These are phyloP conservation scores for Aspergillus arachidicola DNA, from an alignment of 2,329 filamentous ascomycete species.

Conservation along the genomic window DNA sequence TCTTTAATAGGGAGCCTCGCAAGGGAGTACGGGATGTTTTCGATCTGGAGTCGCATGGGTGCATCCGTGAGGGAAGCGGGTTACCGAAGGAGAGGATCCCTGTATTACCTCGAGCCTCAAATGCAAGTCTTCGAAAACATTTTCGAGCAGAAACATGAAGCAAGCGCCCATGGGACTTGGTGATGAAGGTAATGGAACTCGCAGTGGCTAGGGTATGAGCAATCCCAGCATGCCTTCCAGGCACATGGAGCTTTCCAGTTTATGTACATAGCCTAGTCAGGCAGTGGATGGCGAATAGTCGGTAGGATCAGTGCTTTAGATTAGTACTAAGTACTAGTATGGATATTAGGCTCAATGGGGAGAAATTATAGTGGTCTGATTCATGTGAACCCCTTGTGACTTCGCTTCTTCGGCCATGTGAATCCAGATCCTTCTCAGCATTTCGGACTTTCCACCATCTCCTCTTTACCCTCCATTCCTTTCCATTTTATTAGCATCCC, in stretches of 20 bases:
- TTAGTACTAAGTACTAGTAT: background rate
- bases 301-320: background rate
- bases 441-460: background rate
- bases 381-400: background rate
- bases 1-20: constrained; percentile 14
- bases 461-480: background rate
- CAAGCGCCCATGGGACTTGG: background rate
- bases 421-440: background rate
- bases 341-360: background rate
- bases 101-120: constrained; percentile 25
- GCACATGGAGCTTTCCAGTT: background rate
- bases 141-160: background rate
- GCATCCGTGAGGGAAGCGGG: background rate
- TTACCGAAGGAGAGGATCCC: constrained; percentile 14
- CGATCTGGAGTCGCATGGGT: constrained; percentile 20
- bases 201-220: background rate
- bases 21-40: constrained; percentile 24
- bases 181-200: background rate
- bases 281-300: background rate
- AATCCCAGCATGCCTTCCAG: background rate
- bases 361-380: background rate
- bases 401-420: background rate
- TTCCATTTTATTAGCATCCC: background rate
- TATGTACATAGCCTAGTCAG: background rate
- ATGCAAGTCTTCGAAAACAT: constrained; percentile 18